A percentile compares a stretch with the other conserved stretches of the same genome.
phyloP scores from a whole-genome alignment of 352 stramenopile genomes.

The Phytophthora litchii region DNA sequence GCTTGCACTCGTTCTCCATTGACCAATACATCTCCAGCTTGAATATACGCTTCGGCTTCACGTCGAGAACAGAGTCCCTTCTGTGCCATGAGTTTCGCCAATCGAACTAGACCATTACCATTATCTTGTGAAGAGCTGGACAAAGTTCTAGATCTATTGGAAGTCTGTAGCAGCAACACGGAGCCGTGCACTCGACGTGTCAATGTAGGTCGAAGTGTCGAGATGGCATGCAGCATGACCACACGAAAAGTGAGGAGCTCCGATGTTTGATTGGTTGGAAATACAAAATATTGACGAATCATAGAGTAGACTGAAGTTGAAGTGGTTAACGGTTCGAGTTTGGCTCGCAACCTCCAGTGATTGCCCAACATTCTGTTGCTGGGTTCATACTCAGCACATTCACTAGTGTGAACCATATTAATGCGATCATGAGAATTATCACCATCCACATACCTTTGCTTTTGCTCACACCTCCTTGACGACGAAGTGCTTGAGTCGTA shows the following conservation, averaged over 20 bases:
- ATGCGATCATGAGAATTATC: slow-evolving; percentile 37
- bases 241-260: slow-evolving; percentile 11
- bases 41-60: slow-evolving; percentile 85
- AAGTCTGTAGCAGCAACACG: slow-evolving; percentile 17
- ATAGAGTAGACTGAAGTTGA: slow-evolving; percentile 7
- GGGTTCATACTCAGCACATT: slow-evolving; percentile 65
- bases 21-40: slow-evolving; percentile 73
- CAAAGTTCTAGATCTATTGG: neutral
- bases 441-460: slow-evolving; percentile 43
- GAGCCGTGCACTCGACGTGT: slow-evolving; percentile 28
- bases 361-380: slow-evolving; percentile 64
- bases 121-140: slow-evolving; percentile 13
- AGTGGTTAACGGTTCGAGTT: slow-evolving; percentile 13
- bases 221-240: slow-evolving; percentile 32
- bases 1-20: slow-evolving; percentile 68
- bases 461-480: slow-evolving; percentile 48
- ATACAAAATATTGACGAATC: slow-evolving; percentile 13
- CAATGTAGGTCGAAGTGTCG: slow-evolving; percentile 25
- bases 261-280: slow-evolving; percentile 21
- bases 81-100: slow-evolving; percentile 85
- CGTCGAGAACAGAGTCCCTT: slow-evolving; percentile 79
- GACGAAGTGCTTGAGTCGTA: slow-evolving; percentile 41
- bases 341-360: slow-evolving; percentile 62
- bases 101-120: slow-evolving; percentile 47
- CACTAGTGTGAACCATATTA: slow-evolving; percentile 51